These are phyloP conservation scores for Marasmius tenuissimus DNA, from an alignment of 1,284 basidiomycete genomes.

Conservation along the genomic window DNA sequence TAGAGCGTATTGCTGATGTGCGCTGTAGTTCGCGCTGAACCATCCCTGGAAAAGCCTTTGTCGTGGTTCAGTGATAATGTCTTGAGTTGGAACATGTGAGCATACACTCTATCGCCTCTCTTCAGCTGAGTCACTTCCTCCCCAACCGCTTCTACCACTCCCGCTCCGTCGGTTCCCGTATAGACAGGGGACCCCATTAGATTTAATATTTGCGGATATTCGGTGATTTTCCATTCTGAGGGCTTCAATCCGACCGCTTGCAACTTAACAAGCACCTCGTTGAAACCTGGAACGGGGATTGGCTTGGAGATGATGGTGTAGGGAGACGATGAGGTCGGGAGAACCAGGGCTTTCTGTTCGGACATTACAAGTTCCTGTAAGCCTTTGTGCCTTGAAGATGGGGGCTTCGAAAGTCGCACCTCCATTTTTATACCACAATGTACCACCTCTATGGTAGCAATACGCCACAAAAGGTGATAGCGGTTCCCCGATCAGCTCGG, in stretches of 20 bases:
- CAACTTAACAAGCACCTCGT: neutral
- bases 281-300: neutral
- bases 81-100: constrained; percentile 8
- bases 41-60: constrained; percentile 41
- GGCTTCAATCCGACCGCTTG: neutral
- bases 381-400: no score
- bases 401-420: no score
- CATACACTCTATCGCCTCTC: constrained; percentile 61
- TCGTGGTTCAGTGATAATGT: neutral
- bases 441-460: no score
- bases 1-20: constrained; percentile 52
- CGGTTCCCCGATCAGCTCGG: no score
- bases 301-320: neutral
- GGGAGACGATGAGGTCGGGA: neutral
- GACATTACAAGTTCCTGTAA: neutral
- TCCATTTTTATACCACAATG: no score
- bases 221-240: neutral
- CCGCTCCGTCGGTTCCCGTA: neutral
- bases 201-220: neutral
- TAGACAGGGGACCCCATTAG: neutral
- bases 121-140: constrained; percentile 46
- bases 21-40: constrained; percentile 34
- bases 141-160: constrained; percentile 33
- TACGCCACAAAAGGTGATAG: no score
- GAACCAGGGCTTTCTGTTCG: neutral